phyloP scores from a whole-genome alignment of 192 early-diverging fungal species.

The Podila epicladia region DNA sequence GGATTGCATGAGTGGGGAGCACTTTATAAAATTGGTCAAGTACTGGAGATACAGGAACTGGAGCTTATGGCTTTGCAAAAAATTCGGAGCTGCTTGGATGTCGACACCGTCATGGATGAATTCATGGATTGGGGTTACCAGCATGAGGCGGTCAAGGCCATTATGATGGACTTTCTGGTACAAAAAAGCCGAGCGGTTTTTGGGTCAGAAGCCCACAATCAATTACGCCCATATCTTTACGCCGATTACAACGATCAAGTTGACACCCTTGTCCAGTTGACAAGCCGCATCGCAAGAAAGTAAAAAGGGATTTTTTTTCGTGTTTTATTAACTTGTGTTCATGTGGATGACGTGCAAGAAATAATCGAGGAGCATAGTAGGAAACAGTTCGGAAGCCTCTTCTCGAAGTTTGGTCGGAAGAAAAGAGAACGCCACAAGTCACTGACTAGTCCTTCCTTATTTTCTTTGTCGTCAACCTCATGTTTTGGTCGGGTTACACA shows the following conservation, averaged over 20 bases:
- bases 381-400: constrained; percentile 78
- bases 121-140: constrained; percentile 30
- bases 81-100: constrained; percentile 17
- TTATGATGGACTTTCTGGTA: constrained; percentile 34
- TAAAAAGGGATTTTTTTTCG: background rate
- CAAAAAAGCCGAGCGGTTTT: constrained; percentile 28
- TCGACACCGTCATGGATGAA: constrained; percentile 26
- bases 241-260: constrained; percentile 32
- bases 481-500: background rate
- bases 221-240: constrained; percentile 34
- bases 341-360: constrained; percentile 84
- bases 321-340: background rate
- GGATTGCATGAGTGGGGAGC: constrained; percentile 18
- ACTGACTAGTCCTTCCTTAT: too few species aligned
- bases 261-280: constrained; percentile 37
- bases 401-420: constrained; percentile 95
- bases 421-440: constrained; percentile 82
- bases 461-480: too few species aligned
- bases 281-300: constrained; percentile 39
- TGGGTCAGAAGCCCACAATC: constrained; percentile 26
- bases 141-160: constrained; percentile 19
- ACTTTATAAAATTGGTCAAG: constrained; percentile 14
- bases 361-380: constrained; percentile 97
- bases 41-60: constrained; percentile 25
- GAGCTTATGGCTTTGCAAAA: constrained; percentile 10